phyloP scores from a whole-genome alignment of 2,329 filamentous ascomycete species.

The Neodidymelliopsis sp. region DNA sequence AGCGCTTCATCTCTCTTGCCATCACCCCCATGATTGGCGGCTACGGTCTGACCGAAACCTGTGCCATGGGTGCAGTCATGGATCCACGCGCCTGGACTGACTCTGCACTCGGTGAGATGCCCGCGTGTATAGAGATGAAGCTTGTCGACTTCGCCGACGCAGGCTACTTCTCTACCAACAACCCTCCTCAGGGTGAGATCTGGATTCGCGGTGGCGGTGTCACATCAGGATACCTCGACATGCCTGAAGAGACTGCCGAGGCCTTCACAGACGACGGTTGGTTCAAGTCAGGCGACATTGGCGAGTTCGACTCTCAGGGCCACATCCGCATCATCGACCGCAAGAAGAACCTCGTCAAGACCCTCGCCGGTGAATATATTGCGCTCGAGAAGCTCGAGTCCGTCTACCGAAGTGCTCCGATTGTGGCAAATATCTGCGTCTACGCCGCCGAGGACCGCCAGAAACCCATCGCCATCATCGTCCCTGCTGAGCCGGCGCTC shows the following conservation, averaged over 20 bases:
- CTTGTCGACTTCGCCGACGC: slow-evolving; percentile 89
- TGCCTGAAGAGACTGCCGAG: slow-evolving; percentile 82
- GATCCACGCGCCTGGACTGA: slow-evolving; percentile 87
- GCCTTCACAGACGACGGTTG: slow-evolving; percentile 84
- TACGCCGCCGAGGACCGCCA: slow-evolving; percentile 78
- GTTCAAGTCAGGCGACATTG: slow-evolving; percentile 98
- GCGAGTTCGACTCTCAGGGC: slow-evolving; percentile 81
- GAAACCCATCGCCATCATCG: slow-evolving; percentile 84
- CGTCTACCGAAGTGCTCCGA: slow-evolving; percentile 80
- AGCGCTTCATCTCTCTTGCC: slow-evolving; percentile 88
- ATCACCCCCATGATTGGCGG: slow-evolving; percentile 94
- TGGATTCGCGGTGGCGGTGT: slow-evolving; percentile 83
- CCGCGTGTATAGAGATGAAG: slow-evolving; percentile 83
- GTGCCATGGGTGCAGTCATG: slow-evolving; percentile 81
- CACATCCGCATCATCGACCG: slow-evolving; percentile 90
- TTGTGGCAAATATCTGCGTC: slow-evolving; percentile 86
- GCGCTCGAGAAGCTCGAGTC: slow-evolving; percentile 95
- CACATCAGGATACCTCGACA: slow-evolving; percentile 80
- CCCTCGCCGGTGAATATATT: slow-evolving; percentile 93
- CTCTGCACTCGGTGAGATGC: slow-evolving; percentile 77
- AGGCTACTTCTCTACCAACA: slow-evolving; percentile 79
- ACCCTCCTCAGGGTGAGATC: slow-evolving; percentile 89
- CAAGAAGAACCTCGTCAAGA: slow-evolving; percentile 98
- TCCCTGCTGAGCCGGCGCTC: slow-evolving; percentile 63
- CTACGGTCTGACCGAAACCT: slow-evolving; percentile 94